Evolutionary conservation across 768 basidiomycete genomes (phyloP).

Genomic region (Saitozyma podzolica): DNA sequence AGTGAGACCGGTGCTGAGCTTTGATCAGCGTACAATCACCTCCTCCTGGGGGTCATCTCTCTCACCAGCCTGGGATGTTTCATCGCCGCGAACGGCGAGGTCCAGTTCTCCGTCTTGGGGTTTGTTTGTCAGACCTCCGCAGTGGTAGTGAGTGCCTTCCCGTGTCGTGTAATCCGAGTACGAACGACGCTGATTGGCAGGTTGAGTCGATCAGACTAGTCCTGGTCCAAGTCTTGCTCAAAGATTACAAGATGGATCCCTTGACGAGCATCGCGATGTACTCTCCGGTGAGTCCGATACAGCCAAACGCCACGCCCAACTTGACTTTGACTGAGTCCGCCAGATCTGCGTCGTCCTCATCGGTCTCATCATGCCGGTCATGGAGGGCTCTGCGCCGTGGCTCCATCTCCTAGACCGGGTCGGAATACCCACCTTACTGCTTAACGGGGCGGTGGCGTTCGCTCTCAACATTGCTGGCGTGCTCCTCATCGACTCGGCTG

Average conservation of each 20-base stretch:
- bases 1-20: no score
- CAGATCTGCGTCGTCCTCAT: constrained; percentile 30
- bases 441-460: constrained; percentile 24
- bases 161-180: no score
- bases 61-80: constrained; percentile 23
- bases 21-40: constrained; percentile 15
- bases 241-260: constrained; percentile 20
- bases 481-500: constrained; percentile 30
- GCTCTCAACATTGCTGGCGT: constrained; percentile 31
- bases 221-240: constrained; percentile 23
- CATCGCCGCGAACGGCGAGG: constrained; percentile 18
- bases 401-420: constrained; percentile 14
- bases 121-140: constrained; percentile 23
- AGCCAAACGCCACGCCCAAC: no score
- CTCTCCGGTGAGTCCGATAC: constrained; percentile 19
- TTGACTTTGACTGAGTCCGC: neutral
- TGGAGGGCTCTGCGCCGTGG: constrained; percentile 25
- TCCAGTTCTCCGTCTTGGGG: constrained; percentile 21
- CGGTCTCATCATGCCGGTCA: constrained; percentile 17
- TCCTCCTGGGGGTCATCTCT: constrained; percentile 15
- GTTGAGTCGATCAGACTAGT: constrained; percentile 29
- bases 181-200: constrained; percentile 5
- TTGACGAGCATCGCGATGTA: constrained; percentile 23
- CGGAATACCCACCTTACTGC: constrained; percentile 17
- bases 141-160: constrained; percentile 19